Conservation (phyloP, 164 flowering plant genomes). For the Vitis rupestris region DNA sequence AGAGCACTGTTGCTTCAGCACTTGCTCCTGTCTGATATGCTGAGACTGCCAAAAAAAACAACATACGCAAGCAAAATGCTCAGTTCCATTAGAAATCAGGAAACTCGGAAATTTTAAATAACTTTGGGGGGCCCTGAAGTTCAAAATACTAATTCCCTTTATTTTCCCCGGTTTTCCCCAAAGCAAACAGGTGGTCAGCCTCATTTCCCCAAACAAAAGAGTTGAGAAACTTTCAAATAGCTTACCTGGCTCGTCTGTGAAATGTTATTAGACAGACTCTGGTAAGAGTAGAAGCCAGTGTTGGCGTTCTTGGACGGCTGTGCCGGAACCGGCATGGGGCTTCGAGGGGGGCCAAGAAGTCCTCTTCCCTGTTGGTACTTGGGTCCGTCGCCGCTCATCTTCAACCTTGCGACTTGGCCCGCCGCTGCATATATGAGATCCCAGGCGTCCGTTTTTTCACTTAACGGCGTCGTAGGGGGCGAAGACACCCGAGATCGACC, state of each 20-base stretch:
- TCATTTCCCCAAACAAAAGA: no score
- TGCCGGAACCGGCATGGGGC: not conserved
- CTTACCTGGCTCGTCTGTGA: constrained; percentile 19
- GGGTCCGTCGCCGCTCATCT: constrained; percentile 18
- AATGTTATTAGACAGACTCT: not conserved
- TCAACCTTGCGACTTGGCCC: constrained; percentile 40
- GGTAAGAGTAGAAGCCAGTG: constrained; percentile 1
- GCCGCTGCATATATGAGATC: constrained; percentile 48
- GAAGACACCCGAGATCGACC: constrained; percentile 29
- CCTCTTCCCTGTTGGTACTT: constrained; percentile 11
- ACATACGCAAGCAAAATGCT: not conserved
- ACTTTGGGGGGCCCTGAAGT: no score
- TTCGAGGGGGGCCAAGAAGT: constrained; percentile 5
- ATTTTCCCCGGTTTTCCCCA: no score
- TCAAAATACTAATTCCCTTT: no score
- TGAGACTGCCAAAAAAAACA: constrained; percentile 5
- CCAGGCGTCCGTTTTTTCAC: constrained; percentile 23
- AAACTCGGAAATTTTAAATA: no score
- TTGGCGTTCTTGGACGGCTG: constrained; percentile 1
- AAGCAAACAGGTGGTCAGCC: no score
- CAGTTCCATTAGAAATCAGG: no score
- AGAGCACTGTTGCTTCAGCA: constrained; percentile 9
- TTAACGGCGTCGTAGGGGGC: constrained; percentile 39
- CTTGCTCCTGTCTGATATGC: constrained; percentile 11
- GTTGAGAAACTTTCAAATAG: no score